Evolutionary conservation across 805 yeast species (phyloP).

Genomic region (Metschnikowia koreensis): DNA sequence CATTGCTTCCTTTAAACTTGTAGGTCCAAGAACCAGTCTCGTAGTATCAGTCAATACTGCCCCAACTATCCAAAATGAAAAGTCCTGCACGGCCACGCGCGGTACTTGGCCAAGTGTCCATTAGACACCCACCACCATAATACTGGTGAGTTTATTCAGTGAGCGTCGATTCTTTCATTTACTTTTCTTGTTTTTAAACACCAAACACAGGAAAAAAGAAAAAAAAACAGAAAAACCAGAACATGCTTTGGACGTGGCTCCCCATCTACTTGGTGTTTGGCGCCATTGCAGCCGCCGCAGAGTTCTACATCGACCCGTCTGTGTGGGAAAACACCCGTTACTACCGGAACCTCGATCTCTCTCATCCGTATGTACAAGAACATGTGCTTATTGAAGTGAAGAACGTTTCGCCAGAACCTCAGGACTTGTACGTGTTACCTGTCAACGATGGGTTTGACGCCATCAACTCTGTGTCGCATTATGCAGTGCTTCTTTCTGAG

Average conservation of each 20-base stretch:
- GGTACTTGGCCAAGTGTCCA: constrained; percentile 4
- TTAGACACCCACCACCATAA: neutral
- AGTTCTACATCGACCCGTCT: constrained; percentile 13
- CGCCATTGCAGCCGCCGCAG: constrained; percentile 7
- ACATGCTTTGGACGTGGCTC: constrained; percentile 16
- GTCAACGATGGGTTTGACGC: constrained; percentile 50
- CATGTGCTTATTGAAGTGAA: constrained; percentile 50
- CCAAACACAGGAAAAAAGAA: no score
- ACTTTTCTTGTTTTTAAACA: no score
- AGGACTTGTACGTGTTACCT: constrained; percentile 54
- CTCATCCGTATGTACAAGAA: constrained; percentile 65
- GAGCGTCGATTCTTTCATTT: no score
- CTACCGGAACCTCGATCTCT: constrained; percentile 59
- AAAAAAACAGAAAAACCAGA: neutral
- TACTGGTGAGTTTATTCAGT: neutral
- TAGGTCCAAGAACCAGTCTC: no score
- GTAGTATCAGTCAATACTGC: no score
- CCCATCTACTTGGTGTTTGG: constrained; percentile 10
- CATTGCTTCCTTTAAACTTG: no score
- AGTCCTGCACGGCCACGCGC: neutral
- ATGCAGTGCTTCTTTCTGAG: constrained; percentile 38
- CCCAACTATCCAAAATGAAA: no score
- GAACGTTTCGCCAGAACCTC: constrained; percentile 58
- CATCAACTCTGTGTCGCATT: constrained; percentile 39
- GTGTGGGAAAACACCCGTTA: constrained; percentile 59